Evolutionary conservation across 1,139 yeast genomes (phyloP), one percentile per base, ranked within the genome.

Genomic region (Wickerhamomyces sp.): DNA sequence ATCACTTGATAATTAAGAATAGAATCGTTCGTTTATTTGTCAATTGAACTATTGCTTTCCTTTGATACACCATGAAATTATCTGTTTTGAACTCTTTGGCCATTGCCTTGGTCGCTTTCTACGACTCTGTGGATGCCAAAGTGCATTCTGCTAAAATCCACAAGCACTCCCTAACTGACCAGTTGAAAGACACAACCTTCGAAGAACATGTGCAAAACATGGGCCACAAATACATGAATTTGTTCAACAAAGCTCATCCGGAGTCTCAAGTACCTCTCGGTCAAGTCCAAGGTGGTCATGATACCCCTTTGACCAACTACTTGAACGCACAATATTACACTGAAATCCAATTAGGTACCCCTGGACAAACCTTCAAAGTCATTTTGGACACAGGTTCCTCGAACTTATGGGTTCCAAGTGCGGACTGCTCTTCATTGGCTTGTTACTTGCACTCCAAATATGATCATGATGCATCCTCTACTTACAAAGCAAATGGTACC

Each of bases 371-470:
- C 14, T 92, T 92, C 67, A 92, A 89, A 70, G 95, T 86, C 36
- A 80, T 86, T 49, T 74, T 92, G 57, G 97, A 92, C 65, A 92
- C 97, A 25, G 98, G 98, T 33, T 87, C 96, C 21, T 85, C 97
- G 38, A 92, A 92, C 65, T 72, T 92, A 67, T 92, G 98, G 98
- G 90, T 92, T 45, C 98, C 98, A 40, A 78, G 95, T 44, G 55
- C 73, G 35, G 90, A 87, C 49, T 92, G 98, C 70, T 70, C 87
- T 35, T 88, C 97, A 6, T 78, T 92, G 67, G 97, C 98, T 33
- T 92, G 98, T 68, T 90, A 78, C 74, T 72, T 92, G 63, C 98
- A 92, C 69, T 59, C 82, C 56, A 90, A 88, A 71, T 92, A 87
- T 60, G 94, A 87, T 64, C 94, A 89, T 52, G 78, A 75, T 38